Evolutionary conservation across 768 basidiomycete genomes (phyloP).

Genomic region (Stropharia rugosoannulata): DNA sequence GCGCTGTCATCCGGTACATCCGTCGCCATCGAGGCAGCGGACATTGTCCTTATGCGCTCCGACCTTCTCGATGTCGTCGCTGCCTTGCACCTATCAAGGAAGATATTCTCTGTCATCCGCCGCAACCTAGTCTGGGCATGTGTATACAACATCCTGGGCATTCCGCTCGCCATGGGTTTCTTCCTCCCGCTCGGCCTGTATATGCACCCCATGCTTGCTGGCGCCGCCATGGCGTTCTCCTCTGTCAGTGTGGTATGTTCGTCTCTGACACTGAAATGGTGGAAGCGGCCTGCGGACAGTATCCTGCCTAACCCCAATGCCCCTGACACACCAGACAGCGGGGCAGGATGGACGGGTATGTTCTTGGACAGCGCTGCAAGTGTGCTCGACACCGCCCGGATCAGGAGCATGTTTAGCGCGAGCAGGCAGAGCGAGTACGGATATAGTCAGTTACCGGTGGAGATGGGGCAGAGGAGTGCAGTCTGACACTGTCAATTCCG

Average conservation of each 20-base stretch:
- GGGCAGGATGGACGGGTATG: conserved; percentile 42
- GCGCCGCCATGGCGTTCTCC: conserved; percentile 98
- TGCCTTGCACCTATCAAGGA: conserved; percentile 84
- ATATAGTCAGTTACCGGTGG: conserved; percentile 73
- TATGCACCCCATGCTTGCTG: conserved; percentile 97
- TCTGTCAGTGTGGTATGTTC: conserved; percentile 94
- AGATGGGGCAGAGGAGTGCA: conserved; percentile 40
- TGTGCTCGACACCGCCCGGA: conserved; percentile 39
- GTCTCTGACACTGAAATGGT: conserved; percentile 83
- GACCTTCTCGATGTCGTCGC: conserved; percentile 98
- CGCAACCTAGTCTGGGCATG: conserved; percentile 97
- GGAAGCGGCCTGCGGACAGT: conserved; percentile 70
- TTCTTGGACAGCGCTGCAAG: conserved; percentile 46
- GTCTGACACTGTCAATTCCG: neutral
- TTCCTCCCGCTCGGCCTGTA: conserved; percentile 90
- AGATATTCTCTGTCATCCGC: conserved; percentile 87
- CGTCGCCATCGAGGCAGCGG: conserved; percentile 97
- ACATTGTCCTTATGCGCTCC: conserved; percentile 96
- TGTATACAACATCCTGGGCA: conserved; percentile 89
- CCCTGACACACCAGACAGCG: conserved; percentile 31
- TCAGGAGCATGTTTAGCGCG: conserved; percentile 37
- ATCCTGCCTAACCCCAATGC: conserved; percentile 67
- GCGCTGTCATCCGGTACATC: conserved; percentile 96
- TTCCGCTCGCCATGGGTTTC: conserved; percentile 97
- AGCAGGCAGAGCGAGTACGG: conserved; percentile 42